Conservation (phyloP, 1,139 yeast species). For the Zygoascus hellenicus region DNA sequence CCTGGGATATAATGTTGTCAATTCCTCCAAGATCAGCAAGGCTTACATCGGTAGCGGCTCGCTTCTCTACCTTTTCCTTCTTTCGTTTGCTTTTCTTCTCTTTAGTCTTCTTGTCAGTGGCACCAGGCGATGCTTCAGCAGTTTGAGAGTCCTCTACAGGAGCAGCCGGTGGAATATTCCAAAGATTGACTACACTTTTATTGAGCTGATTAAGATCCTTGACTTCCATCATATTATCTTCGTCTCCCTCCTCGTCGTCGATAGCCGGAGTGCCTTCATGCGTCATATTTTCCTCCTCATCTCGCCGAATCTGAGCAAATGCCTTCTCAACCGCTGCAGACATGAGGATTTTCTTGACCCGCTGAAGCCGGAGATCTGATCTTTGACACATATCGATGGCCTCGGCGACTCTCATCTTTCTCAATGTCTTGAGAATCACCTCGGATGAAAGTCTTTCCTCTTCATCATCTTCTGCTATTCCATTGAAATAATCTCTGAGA, state of each 20-base stretch:
- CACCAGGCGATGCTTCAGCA: slow-evolving; percentile 12
- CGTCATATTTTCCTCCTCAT: slow-evolving; percentile 29
- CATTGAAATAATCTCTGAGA: slow-evolving; percentile 2
- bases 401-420: slow-evolving; percentile 19
- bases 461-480: slow-evolving; percentile 3
- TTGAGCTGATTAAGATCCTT: slow-evolving; percentile 53
- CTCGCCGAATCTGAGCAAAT: slow-evolving; percentile 38
- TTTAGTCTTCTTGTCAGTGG: slow-evolving; percentile 18
- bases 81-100: slow-evolving; percentile 22
- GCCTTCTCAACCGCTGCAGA: slow-evolving; percentile 57
- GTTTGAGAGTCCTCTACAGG: slow-evolving; percentile 12
- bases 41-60: slow-evolving; percentile 31
- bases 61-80: slow-evolving; percentile 18
- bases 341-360: slow-evolving; percentile 57
- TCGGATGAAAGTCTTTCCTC: slow-evolving; percentile 1
- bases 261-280: slow-evolving; percentile 20
- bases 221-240: slow-evolving; percentile 53
- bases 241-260: slow-evolving; percentile 39
- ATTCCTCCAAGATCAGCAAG: slow-evolving; percentile 84
- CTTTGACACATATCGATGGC: slow-evolving; percentile 23
- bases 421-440: slow-evolving; percentile 15
- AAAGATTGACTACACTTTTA: slow-evolving; percentile 64
- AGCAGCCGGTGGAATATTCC: slow-evolving; percentile 42
- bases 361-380: slow-evolving; percentile 37
- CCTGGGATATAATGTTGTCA: slow-evolving; percentile 72